phyloP scores from a whole-genome alignment of 192 early-diverging fungal species.

The Geosiphon pyriformis region DNA sequence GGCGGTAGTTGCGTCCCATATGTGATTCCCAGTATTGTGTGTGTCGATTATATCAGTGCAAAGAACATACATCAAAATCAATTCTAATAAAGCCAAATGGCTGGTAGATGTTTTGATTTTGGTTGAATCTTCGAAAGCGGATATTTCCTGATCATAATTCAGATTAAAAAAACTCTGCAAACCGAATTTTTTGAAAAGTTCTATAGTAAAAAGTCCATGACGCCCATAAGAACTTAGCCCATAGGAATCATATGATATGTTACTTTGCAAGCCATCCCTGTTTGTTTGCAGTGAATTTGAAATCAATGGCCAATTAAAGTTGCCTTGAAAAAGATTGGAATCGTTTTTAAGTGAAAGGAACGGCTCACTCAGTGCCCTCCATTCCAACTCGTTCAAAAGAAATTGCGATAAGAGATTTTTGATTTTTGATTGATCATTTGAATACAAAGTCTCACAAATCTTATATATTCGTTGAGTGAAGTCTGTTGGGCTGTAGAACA shows the following conservation, averaged over 20 bases:
- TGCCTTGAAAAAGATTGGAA: neutral
- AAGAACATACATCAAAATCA: conserved; percentile 12
- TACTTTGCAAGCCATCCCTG: neutral
- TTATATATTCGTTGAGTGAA: conserved; percentile 36
- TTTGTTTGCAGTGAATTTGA: neutral
- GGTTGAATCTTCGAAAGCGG: conserved; percentile 26
- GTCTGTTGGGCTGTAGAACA: conserved; percentile 39
- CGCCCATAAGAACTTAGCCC: conserved; percentile 45
- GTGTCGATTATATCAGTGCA: conserved; percentile 4
- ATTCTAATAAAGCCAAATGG: conserved; percentile 14
- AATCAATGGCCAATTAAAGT: neutral
- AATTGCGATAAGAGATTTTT: conserved; percentile 9
- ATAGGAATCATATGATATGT: conserved; percentile 41
- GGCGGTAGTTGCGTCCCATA: conserved; percentile 16
- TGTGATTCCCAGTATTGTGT: conserved; percentile 10
- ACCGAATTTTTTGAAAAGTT: conserved; percentile 35
- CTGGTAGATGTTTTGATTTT: neutral
- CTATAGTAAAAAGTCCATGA: conserved; percentile 37
- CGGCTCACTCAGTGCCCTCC: conserved; percentile 30
- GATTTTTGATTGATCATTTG: neutral
- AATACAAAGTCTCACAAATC: conserved; percentile 20
- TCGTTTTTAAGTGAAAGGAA: conserved; percentile 14
- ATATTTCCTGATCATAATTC: conserved; percentile 23
- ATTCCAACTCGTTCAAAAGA: conserved; percentile 38
- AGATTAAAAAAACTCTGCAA: conserved; percentile 18